These are phyloP conservation scores for Aspergillus sp. DNA, from an alignment of 2,329 filamentous ascomycete genomes.

Conservation along the genomic window DNA sequence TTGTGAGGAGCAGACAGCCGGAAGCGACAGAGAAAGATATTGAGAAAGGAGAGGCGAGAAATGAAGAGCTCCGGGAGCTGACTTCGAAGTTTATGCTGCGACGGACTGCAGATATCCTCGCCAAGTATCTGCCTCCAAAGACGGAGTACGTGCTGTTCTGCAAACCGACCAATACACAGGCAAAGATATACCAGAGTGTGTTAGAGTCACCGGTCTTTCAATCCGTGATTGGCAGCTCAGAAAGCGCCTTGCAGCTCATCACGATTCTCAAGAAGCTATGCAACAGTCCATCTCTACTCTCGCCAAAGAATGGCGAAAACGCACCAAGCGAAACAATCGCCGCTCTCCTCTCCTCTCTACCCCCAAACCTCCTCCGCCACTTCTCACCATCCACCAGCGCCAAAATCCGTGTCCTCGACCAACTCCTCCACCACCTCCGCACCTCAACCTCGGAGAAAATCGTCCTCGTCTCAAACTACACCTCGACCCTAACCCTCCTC, in stretches of 20 bases:
- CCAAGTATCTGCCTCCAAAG: slow-evolving; percentile 68
- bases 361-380: slow-evolving; percentile 57
- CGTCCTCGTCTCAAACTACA: slow-evolving; percentile 77
- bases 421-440: slow-evolving; percentile 64
- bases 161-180: slow-evolving; percentile 64
- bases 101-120: slow-evolving; percentile 67
- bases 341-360: slow-evolving; percentile 58
- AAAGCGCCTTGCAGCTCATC: slow-evolving; percentile 70
- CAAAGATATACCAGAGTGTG: slow-evolving; percentile 65
- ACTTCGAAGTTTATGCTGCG: slow-evolving; percentile 69
- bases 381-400: slow-evolving; percentile 63
- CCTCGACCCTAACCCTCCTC: slow-evolving; percentile 71
- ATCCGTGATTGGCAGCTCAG: slow-evolving; percentile 63
- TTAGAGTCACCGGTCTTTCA: slow-evolving; percentile 68
- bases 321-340: slow-evolving; percentile 53
- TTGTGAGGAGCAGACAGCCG: slow-evolving; percentile 67
- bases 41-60: slow-evolving; percentile 66
- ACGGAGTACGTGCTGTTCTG: slow-evolving; percentile 71
- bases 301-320: slow-evolving; percentile 54
- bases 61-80: slow-evolving; percentile 63
- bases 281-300: slow-evolving; percentile 69
- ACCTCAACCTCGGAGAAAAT: slow-evolving; percentile 70
- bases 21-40: slow-evolving; percentile 64
- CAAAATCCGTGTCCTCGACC: slow-evolving; percentile 70
- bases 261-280: slow-evolving; percentile 75